A percentile compares a stretch with the other conserved stretches of the same genome.
phyloP scores from a whole-genome alignment of 257 asterid genomes.

The Lycium ferocissimum region DNA sequence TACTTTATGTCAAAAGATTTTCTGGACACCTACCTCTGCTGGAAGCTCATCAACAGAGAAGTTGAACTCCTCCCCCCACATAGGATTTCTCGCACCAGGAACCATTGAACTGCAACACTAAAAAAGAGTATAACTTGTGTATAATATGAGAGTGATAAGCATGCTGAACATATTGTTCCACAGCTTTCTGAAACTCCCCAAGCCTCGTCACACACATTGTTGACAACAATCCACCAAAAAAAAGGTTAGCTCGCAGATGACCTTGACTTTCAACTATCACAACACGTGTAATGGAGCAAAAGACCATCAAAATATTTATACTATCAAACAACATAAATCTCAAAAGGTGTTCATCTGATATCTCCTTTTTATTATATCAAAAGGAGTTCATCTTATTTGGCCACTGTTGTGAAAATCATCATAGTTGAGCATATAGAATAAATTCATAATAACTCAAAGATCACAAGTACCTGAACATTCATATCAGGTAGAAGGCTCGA shows the following conservation, averaged over 20 bases:
- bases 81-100: slow-evolving; percentile 97
- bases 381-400: neutral
- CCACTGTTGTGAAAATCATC: neutral
- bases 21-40: slow-evolving; percentile 59
- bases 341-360: neutral
- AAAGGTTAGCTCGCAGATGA: neutral
- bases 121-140: slow-evolving; percentile 29
- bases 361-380: neutral
- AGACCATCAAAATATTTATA: neutral
- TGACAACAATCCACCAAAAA: neutral
- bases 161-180: neutral
- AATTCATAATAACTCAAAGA: neutral
- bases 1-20: slow-evolving; percentile 17
- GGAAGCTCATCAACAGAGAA: slow-evolving; percentile 89
- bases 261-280: neutral
- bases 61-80: slow-evolving; percentile 97
- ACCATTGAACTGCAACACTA: slow-evolving; percentile 81
- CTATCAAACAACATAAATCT: neutral
- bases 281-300: neutral
- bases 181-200: slow-evolving; percentile 13
- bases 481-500: neutral
- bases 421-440: neutral
- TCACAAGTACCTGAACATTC: neutral
- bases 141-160: neutral
- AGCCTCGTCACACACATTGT: neutral